These are phyloP conservation scores for Ascochyta clinopodiicola DNA, from an alignment of 2,329 filamentous ascomycete species.

Conservation along the genomic window DNA sequence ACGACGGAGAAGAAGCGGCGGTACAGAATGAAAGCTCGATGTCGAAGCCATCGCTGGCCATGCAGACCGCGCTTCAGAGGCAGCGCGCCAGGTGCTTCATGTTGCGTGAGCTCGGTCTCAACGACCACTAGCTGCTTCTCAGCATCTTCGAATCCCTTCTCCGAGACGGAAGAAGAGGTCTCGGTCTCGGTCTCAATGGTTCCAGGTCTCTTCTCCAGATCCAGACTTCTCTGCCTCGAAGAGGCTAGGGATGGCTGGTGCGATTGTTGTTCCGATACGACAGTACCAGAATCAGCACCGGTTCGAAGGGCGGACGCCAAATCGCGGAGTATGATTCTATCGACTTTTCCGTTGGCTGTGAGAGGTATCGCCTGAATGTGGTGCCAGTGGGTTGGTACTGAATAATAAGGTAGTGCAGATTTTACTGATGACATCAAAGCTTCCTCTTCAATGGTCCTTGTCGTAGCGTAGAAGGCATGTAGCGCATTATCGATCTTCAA, in stretches of 20 bases:
- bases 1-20: slow-evolving; percentile 40
- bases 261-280: neutral
- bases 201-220: neutral
- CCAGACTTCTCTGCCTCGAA: slow-evolving; percentile 17
- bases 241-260: neutral
- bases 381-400: slow-evolving; percentile 57
- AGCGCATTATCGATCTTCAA: slow-evolving; percentile 58
- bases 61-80: slow-evolving; percentile 36
- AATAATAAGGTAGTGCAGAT: slow-evolving; percentile 61
- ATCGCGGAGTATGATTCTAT: slow-evolving; percentile 56
- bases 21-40: slow-evolving; percentile 42
- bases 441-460: slow-evolving; percentile 30
- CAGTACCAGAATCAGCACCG: slow-evolving; percentile 12
- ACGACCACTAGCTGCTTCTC: neutral
- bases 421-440: slow-evolving; percentile 52
- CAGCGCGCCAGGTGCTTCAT: slow-evolving; percentile 25
- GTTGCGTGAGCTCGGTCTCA: neutral
- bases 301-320: slow-evolving; percentile 30
- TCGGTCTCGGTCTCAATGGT: neutral
- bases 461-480: slow-evolving; percentile 60
- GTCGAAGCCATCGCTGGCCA: slow-evolving; percentile 41
- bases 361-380: slow-evolving; percentile 56
- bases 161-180: neutral
- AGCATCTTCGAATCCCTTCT: neutral
- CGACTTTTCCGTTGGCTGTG: slow-evolving; percentile 64